Evolutionary conservation across 176 grass and related monocot species (phyloP), one percentile per base, ranked within the genome.

Genomic region (Carex cristatella): DNA sequence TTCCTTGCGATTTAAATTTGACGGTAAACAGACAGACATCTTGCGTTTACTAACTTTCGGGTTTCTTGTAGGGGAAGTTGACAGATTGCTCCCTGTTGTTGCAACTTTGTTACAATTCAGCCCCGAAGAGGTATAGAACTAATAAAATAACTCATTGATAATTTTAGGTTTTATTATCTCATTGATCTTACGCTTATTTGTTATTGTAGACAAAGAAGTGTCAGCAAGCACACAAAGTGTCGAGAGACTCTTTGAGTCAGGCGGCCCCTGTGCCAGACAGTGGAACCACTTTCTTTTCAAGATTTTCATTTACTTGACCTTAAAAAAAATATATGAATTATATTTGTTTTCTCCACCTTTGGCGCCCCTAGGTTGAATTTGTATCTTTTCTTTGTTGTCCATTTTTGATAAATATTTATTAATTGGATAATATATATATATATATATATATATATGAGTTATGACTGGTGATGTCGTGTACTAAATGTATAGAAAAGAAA

Each of bases 81-180:
- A 91, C 31, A 89, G 88, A 0, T 87, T 99, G 75, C 89, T 95
- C 65, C 96, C 96, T 60, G 96, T 99, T 79, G 93, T 99, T 84
- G 96, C 87, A 33, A 99, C 88, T 32, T 81, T 99, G 83, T 81
- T 99, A 85, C 96, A 99, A 85, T 99, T 99, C 79, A 99, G 93
- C 80, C 96, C 93, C 23, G 96, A 95, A 33, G 96, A 99, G 96
- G 96, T 99, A 84, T 99, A 84, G 87, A 85, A 1, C 28, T 3
- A 58, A 31, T 16, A 57, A 19, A 0, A 79, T 58, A 35, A 4
- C 40, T 66, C n/a, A 77, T 2, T 37, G 15, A 53, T 86, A 10
- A 8, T 18, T 81, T 8, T 44, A 67, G 32, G 38, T 15, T 16
- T 7, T 7, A 18, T 63, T 74, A 5, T 84, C 18, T 15, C 60